Conservation (phyloP, 2,329 filamentous ascomycete species). For the Fusarium albidum region DNA sequence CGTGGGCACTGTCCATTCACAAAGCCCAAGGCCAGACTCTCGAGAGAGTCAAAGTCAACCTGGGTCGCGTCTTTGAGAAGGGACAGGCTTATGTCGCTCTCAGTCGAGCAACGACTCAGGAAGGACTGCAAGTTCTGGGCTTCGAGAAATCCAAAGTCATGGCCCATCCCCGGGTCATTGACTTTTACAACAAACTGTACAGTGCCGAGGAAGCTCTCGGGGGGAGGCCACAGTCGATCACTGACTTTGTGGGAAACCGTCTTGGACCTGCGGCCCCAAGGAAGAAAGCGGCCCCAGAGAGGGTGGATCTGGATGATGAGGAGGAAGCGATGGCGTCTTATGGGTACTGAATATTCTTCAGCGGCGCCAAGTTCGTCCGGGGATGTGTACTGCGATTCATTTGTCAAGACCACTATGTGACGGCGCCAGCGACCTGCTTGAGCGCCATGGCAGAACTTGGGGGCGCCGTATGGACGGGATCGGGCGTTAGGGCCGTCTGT, state of each 20-base stretch:
- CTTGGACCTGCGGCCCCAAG: conserved; percentile 38
- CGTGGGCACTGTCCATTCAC: conserved; percentile 97
- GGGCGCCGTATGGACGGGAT: conserved; percentile 9
- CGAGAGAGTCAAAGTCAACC: conserved; percentile 91
- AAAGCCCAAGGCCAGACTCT: conserved; percentile 97
- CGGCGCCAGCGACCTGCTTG: conserved; percentile 1
- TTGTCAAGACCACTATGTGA: conserved; percentile 21
- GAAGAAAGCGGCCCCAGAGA: conserved; percentile 26
- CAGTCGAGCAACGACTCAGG: conserved; percentile 88
- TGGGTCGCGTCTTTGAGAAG: conserved; percentile 93
- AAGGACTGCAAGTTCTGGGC: conserved; percentile 84
- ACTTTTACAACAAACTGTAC: conserved; percentile 85
- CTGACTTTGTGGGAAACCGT: conserved; percentile 50
- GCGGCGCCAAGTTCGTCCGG: not conserved
- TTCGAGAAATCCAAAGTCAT: conserved; percentile 94
- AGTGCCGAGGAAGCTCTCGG: conserved; percentile 67
- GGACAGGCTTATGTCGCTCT: conserved; percentile 97
- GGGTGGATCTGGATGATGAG: conserved; percentile 56
- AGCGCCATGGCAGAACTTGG: conserved; percentile 14
- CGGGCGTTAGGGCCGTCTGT: conserved; percentile 20
- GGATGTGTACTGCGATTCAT: conserved; percentile 12
- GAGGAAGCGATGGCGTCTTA: conserved; percentile 59
- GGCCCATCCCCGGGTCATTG: conserved; percentile 86
- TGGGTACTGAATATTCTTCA: conserved; percentile 43
- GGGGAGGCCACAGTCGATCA: conserved; percentile 45